Percentiles rank a stretch among this genome's conserved stretches.
phyloP scores from a whole-genome alignment of 2,329 filamentous ascomycete genomes.

The Ustulina deusta region DNA sequence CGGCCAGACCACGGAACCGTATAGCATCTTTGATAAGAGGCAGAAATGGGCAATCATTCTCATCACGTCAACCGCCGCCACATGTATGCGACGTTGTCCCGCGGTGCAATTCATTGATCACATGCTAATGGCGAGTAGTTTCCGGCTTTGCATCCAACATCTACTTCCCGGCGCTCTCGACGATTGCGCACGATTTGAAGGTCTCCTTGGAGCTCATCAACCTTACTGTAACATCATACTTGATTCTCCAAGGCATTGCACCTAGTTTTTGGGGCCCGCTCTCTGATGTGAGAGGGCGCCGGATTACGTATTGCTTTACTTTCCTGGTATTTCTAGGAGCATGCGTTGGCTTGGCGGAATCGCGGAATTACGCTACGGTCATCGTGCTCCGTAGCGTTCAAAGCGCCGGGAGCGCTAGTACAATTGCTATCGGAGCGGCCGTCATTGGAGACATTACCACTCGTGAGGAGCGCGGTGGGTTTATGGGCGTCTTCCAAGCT shows the following conservation, averaged over 20 bases:
- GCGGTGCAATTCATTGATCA: not conserved
- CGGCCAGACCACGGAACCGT: constrained; percentile 49
- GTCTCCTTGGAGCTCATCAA: constrained; percentile 56
- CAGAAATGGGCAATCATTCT: constrained; percentile 62
- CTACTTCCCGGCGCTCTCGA: constrained; percentile 62
- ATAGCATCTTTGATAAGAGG: constrained; percentile 62
- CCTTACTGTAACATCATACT: constrained; percentile 59
- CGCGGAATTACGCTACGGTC: constrained; percentile 58
- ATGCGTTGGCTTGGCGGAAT: constrained; percentile 60
- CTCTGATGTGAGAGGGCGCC: constrained; percentile 59
- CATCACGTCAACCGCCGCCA: constrained; percentile 62
- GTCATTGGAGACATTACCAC: constrained; percentile 70
- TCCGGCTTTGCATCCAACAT: constrained; percentile 58
- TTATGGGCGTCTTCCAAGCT: constrained; percentile 61
- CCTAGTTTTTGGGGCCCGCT: constrained; percentile 63
- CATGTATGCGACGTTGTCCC: constrained; percentile 53
- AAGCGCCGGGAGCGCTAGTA: constrained; percentile 64
- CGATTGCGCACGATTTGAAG: constrained; percentile 57
- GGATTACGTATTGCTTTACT: constrained; percentile 60
- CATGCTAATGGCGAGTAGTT: constrained; percentile 44
- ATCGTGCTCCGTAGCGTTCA: constrained; percentile 65
- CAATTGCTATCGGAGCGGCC: constrained; percentile 63
- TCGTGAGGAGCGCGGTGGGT: constrained; percentile 66
- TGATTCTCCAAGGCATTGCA: constrained; percentile 66
- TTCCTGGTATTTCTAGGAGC: constrained; percentile 61